phyloP scores from a whole-genome alignment of 2,329 filamentous ascomycete genomes.

The Pseudogymnoascus sp. region DNA sequence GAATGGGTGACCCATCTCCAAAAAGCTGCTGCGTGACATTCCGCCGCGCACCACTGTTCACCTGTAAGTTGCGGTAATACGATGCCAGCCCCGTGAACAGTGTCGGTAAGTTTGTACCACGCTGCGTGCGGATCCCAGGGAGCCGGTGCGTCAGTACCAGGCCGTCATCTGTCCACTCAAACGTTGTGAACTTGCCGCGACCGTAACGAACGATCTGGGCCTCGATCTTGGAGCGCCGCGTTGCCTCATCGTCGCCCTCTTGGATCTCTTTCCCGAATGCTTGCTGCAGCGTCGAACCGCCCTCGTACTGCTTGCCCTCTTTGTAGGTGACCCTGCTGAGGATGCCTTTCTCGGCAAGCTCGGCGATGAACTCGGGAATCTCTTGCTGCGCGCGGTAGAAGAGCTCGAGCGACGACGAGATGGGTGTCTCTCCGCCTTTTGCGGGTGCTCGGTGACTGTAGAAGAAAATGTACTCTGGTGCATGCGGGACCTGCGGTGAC shows the following conservation, averaged over 20 bases:
- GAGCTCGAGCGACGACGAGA: slow-evolving; percentile 40
- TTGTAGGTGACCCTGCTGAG: slow-evolving; percentile 36
- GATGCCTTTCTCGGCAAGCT: slow-evolving; percentile 37
- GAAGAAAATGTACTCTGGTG: slow-evolving; percentile 44
- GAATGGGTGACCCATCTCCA: slow-evolving; percentile 40
- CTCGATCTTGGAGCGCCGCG: slow-evolving; percentile 36
- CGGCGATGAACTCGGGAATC: slow-evolving; percentile 38
- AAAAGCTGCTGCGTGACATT: slow-evolving; percentile 34
- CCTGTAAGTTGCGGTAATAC: slow-evolving; percentile 33
- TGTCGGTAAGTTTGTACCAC: slow-evolving; percentile 36
- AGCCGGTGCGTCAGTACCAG: slow-evolving; percentile 37
- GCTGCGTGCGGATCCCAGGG: slow-evolving; percentile 40
- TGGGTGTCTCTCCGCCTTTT: slow-evolving; percentile 35
- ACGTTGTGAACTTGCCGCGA: slow-evolving; percentile 37
- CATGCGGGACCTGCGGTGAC: slow-evolving; percentile 42
- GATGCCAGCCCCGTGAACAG: slow-evolving; percentile 39
- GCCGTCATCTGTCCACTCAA: slow-evolving; percentile 39
- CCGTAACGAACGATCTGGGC: slow-evolving; percentile 40
- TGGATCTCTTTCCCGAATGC: slow-evolving; percentile 40
- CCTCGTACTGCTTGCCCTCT: slow-evolving; percentile 34
- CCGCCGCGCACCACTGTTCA: slow-evolving; percentile 20
- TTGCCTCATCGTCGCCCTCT: slow-evolving; percentile 36
- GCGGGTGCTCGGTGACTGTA: slow-evolving; percentile 33
- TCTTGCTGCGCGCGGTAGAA: slow-evolving; percentile 37
- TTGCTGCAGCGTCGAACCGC: slow-evolving; percentile 38